These are phyloP conservation scores for Trichoderma afroharzianum DNA, from an alignment of 2,329 filamentous ascomycete species.

Conservation along the genomic window DNA sequence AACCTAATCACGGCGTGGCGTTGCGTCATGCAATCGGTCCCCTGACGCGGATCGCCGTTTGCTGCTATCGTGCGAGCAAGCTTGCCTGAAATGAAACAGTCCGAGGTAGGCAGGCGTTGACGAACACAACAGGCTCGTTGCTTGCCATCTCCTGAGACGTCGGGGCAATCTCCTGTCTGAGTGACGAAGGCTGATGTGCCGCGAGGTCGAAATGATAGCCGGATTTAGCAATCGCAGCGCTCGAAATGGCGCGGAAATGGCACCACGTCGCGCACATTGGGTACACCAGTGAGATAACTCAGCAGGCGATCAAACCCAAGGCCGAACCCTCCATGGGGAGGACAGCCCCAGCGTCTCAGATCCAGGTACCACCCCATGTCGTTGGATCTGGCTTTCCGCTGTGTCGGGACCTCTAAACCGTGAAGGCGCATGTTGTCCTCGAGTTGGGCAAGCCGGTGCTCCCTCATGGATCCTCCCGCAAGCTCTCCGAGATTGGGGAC, in stretches of 20 bases:
- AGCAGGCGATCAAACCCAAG: slow-evolving; percentile 84
- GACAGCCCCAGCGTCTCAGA: slow-evolving; percentile 83
- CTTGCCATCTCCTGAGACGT: slow-evolving; percentile 17
- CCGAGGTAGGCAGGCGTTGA: slow-evolving; percentile 21
- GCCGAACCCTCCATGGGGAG: slow-evolving; percentile 87
- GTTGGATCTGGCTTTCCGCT: slow-evolving; percentile 27
- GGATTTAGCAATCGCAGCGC: slow-evolving; percentile 54
- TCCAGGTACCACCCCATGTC: slow-evolving; percentile 81
- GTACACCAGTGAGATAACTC: slow-evolving; percentile 76
- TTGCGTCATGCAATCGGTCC: slow-evolving; percentile 19
- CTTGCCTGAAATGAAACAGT: slow-evolving; percentile 17
- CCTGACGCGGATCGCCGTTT: slow-evolving; percentile 19
- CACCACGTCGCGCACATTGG: slow-evolving; percentile 80
- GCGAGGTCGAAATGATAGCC: slow-evolving; percentile 3
- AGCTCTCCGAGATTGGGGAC: slow-evolving; percentile 84
- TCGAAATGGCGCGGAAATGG: slow-evolving; percentile 76
- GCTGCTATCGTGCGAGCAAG: slow-evolving; percentile 11
- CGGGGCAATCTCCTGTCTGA: slow-evolving; percentile 17
- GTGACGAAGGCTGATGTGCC: not conserved
- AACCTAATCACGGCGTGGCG: slow-evolving; percentile 13
- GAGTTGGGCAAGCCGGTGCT: slow-evolving; percentile 68
- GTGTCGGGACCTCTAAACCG: slow-evolving; percentile 50
- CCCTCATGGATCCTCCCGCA: slow-evolving; percentile 84
- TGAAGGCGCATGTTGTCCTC: slow-evolving; percentile 67
- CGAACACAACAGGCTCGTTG: slow-evolving; percentile 17